A percentile compares a stretch with the other conserved stretches of the same genome.
Evolutionary conservation across 805 yeast species (phyloP).

Genomic region (Cyberlindnera amylophila): DNA sequence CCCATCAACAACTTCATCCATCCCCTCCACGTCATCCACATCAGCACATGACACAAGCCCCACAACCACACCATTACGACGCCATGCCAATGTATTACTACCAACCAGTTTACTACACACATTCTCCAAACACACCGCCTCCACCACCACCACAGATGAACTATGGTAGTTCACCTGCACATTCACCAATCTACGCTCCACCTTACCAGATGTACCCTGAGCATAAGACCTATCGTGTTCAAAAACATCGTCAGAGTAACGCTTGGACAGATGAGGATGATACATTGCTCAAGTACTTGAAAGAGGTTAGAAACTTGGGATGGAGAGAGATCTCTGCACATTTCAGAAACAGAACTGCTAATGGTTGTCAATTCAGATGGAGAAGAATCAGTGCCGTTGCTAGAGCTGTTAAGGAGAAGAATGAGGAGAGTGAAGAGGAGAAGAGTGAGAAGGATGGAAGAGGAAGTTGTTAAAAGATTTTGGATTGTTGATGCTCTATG

Average conservation of each 20-base stretch:
- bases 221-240: constrained; percentile 9
- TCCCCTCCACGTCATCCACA: constrained; percentile 7
- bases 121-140: constrained; percentile 6
- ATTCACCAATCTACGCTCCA: constrained; percentile 7
- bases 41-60: constrained; percentile 7
- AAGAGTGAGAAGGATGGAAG: constrained; percentile 1
- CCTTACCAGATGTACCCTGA: neutral
- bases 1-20: neutral
- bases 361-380: constrained; percentile 78
- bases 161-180: constrained; percentile 3
- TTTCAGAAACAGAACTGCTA: constrained; percentile 67
- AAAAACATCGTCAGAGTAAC: constrained; percentile 25
- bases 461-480: no score
- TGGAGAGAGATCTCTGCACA: constrained; percentile 73
- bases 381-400: constrained; percentile 38
- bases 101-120: constrained; percentile 10
- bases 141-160: constrained; percentile 1
- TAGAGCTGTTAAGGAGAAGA: constrained; percentile 6
- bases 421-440: constrained; percentile 1
- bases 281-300: constrained; percentile 51
- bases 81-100: constrained; percentile 9
- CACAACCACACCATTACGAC: constrained; percentile 6
- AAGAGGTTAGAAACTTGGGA: constrained; percentile 65
- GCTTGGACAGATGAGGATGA: constrained; percentile 71
- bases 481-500: no score